These are phyloP conservation scores for Pseudogymnoascus sp. DNA, from an alignment of 2,329 filamentous ascomycete species.

Conservation along the genomic window DNA sequence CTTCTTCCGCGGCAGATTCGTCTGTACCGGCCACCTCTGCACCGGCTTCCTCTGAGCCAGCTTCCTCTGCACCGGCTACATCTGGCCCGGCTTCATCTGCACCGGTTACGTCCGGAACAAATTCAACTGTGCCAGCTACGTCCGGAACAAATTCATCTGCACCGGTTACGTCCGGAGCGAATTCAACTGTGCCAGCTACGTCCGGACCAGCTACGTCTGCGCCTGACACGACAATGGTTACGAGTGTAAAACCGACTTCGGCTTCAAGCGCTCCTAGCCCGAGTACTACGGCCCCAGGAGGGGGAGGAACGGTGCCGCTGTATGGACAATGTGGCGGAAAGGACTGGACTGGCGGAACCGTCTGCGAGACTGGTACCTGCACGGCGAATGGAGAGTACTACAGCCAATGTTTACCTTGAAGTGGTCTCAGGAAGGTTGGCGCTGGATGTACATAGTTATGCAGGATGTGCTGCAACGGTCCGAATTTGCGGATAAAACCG, in stretches of 20 bases:
- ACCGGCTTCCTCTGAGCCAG: neutral
- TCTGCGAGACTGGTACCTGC: neutral
- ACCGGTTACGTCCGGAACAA: neutral
- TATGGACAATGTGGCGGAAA: conserved; percentile 1
- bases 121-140: neutral
- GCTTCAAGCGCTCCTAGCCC: neutral
- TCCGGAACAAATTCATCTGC: neutral
- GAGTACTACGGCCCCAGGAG: neutral
- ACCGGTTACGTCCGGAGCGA: neutral
- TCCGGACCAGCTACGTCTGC: neutral
- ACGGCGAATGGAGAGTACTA: neutral
- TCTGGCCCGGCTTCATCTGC: neutral
- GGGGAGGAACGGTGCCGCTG: neutral
- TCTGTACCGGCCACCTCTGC: neutral
- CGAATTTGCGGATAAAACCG: neutral
- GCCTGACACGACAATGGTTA: conserved; percentile 12
- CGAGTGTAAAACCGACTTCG: neutral
- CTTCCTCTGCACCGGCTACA: neutral
- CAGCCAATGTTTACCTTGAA: neutral
- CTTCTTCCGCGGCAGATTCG: neutral
- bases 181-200: neutral
- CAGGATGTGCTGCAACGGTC: neutral
- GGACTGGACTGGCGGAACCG: neutral
- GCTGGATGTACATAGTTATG: neutral
- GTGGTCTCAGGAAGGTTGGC: neutral